Evolutionary conservation across 805 yeast genomes (phyloP).

Genomic region (Wickerhamiella parazyma): DNA sequence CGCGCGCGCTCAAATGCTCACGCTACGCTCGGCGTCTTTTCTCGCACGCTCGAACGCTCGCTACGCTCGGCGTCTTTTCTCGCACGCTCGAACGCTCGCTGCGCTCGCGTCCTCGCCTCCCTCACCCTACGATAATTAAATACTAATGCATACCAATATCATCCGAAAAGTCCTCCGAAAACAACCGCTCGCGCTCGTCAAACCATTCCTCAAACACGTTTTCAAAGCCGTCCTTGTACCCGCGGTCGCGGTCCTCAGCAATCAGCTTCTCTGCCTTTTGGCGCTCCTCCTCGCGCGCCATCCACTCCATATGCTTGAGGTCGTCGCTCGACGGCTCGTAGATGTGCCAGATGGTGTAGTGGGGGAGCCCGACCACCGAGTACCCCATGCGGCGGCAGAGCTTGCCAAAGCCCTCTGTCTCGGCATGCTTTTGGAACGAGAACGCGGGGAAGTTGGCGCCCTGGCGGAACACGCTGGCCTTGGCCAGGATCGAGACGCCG

Average conservation of each 20-base stretch:
- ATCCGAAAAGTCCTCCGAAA: constrained; percentile 20
- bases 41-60: too few relatives aligned
- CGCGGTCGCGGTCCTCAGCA: constrained; percentile 25
- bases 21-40: too few relatives aligned
- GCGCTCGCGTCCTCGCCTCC: too few relatives aligned
- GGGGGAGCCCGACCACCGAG: constrained; percentile 79
- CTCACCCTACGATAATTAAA: too few relatives aligned
- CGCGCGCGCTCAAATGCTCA: too few relatives aligned
- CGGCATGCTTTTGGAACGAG: constrained; percentile 89
- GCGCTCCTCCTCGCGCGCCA: constrained; percentile 32
- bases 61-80: too few relatives aligned
- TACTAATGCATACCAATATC: neutral
- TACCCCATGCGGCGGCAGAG: constrained; percentile 77
- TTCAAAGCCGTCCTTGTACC: constrained; percentile 66
- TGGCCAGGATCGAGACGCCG: constrained; percentile 82
- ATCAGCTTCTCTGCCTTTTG: constrained; percentile 26
- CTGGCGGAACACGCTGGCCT: constrained; percentile 66
- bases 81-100: too few relatives aligned
- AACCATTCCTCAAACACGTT: constrained; percentile 65
- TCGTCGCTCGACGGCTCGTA: constrained; percentile 94
- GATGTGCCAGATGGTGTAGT: constrained; percentile 91
- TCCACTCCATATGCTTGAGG: constrained; percentile 43
- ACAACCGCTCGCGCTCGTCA: constrained; percentile 51
- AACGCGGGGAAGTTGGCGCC: constrained; percentile 95
- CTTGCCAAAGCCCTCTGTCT: constrained; percentile 93